phyloP scores from a whole-genome alignment of 2,329 filamentous ascomycete species.

The Claviceps cyperi region DNA sequence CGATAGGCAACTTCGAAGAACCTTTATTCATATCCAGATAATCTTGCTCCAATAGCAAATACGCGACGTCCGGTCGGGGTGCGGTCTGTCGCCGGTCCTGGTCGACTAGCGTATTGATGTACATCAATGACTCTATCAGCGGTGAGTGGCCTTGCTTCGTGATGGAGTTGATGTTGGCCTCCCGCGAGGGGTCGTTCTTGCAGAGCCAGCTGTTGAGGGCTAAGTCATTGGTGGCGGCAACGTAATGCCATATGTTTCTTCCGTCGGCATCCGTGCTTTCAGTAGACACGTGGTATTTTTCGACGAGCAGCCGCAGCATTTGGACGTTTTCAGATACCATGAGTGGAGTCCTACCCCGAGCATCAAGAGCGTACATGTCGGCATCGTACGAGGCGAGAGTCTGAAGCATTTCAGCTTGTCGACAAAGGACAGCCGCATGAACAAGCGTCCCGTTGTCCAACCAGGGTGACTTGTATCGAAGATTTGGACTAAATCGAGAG shows the following conservation, averaged over 20 bases:
- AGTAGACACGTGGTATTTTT: slow-evolving; percentile 13
- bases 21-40: slow-evolving; percentile 2
- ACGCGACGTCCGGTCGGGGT: slow-evolving; percentile 7
- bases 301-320: slow-evolving; percentile 15
- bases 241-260: slow-evolving; percentile 24
- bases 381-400: slow-evolving; percentile 15
- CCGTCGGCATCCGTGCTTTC: slow-evolving; percentile 16
- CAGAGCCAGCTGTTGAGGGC: slow-evolving; percentile 17
- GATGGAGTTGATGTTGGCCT: slow-evolving; percentile 13
- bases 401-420: slow-evolving; percentile 14
- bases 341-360: slow-evolving; percentile 19
- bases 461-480: slow-evolving; percentile 6
- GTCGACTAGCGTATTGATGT: slow-evolving; percentile 1
- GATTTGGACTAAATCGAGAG: slow-evolving; percentile 17
- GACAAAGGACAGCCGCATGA: slow-evolving; percentile 17
- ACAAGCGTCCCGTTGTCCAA: slow-evolving; percentile 13
- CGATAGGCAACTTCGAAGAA: slow-evolving; percentile 6
- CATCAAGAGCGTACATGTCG: slow-evolving; percentile 15
- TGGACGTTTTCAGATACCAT: slow-evolving; percentile 17
- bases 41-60: slow-evolving; percentile 9
- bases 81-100: background rate
- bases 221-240: slow-evolving; percentile 19
- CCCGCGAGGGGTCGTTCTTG: slow-evolving; percentile 14
- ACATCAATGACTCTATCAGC: slow-evolving; percentile 16
- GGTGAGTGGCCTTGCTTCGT: slow-evolving; percentile 15